Evolutionary conservation across 345 rosid genomes (phyloP), one percentile per base, ranked within the genome.

Genomic region (Eucalyptus lansdowneana): DNA sequence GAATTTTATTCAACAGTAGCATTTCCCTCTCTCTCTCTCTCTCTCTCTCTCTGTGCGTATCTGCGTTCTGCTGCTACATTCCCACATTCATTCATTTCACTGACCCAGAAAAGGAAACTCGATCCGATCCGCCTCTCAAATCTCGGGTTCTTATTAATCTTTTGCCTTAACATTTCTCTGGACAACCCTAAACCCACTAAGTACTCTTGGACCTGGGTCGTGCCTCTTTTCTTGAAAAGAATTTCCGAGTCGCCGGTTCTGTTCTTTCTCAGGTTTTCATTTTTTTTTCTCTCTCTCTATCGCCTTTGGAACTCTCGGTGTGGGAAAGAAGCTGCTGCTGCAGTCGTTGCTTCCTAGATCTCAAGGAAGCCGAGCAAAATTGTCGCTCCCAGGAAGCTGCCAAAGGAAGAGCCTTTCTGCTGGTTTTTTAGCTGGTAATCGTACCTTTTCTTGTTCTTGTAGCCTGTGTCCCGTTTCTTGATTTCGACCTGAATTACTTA

Each of bases 1-100:
- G 94, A 94, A 95, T 91, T 93, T 88, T 76, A 87, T 80, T 87
- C 76, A 49, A 24, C 72, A 65, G 72, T 17, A 29, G 72, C 13
- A 34, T 25, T 60, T 65, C n/a, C 19, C 34, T 22, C 88, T 25
- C 88, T 40, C 72, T 31, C 80, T n/a, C 69, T 50, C 80, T 87
- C 67, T 83, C 24, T 88, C 88, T 56, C 88, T 87, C 88, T 40
- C 72, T 47, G 17, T n/a, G 50, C 31, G 50, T 50, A 19, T 87
- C 81, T 19, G 24, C 40, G 37, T 76, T 58, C 25, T 17, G 81
- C 89, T 51, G 45, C 89, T 51, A 14, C 67, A 49, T 76, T 37
- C 83, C 29, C 29, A 76, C 11, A 40, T 76, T 40, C 85, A 40
- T 40, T 76, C 85, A 76, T 21, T 76, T 40, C 85, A 19, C 85